phyloP scores from a whole-genome alignment of 768 basidiomycete species.

The Dentipellis sp. region DNA sequence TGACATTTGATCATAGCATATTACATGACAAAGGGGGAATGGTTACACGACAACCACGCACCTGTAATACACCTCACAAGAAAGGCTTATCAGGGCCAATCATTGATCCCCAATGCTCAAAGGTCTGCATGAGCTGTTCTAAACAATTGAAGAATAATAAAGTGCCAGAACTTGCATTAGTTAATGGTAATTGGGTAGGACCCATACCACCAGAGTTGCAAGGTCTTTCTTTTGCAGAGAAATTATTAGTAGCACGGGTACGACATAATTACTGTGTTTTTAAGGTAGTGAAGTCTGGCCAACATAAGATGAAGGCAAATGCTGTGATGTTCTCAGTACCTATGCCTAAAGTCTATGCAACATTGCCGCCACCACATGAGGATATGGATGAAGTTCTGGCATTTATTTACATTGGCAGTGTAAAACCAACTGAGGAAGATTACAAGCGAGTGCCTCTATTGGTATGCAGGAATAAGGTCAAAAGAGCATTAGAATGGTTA shows the following conservation, averaged over 20 bases:
- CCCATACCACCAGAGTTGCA: constrained; percentile 21
- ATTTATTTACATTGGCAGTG: constrained; percentile 23
- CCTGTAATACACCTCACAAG: neutral
- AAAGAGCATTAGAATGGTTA: constrained; percentile 14
- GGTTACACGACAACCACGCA: neutral
- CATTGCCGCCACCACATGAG: constrained; percentile 6
- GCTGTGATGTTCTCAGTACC: constrained; percentile 12
- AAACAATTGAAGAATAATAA: constrained; percentile 1
- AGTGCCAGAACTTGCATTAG: constrained; percentile 20
- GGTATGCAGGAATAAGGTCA: constrained; percentile 16
- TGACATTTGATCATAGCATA: neutral
- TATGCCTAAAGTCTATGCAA: constrained; percentile 5
- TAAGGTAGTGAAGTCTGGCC: constrained; percentile 19
- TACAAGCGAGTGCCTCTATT: constrained; percentile 15
- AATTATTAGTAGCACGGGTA: constrained; percentile 19
- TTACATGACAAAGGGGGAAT: neutral
- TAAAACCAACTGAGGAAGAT: constrained; percentile 19
- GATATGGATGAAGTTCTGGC: constrained; percentile 17
- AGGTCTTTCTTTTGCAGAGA: constrained; percentile 22
- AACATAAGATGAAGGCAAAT: constrained; percentile 12
- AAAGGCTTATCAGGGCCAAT: neutral
- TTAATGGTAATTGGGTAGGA: constrained; percentile 29
- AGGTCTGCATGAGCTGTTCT: neutral
- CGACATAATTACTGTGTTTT: constrained; percentile 24
- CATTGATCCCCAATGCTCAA: neutral